phyloP scores from a whole-genome alignment of 345 rosid genomes.

The Luvunga scandens region DNA sequence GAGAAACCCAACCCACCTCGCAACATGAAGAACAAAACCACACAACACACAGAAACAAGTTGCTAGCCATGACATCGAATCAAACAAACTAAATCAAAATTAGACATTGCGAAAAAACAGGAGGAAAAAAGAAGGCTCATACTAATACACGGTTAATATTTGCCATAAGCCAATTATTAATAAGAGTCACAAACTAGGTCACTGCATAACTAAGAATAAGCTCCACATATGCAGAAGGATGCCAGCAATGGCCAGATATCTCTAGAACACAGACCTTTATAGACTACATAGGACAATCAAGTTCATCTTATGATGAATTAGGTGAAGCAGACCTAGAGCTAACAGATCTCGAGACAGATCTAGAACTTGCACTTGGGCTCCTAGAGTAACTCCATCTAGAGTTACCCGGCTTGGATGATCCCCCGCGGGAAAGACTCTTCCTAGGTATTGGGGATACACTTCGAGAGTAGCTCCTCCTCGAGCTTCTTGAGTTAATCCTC shows the following conservation, averaged over 20 bases:
- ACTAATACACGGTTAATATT: no score
- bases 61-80: no score
- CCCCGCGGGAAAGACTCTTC: slow-evolving; percentile 22
- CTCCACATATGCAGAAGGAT: not conserved
- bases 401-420: not conserved
- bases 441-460: slow-evolving; percentile 36
- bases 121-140: no score
- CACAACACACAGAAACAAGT: not conserved
- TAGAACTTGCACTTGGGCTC: slow-evolving; percentile 42
- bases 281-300: not conserved
- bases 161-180: not conserved
- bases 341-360: slow-evolving; percentile 64
- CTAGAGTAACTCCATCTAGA: slow-evolving; percentile 32
- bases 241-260: not conserved
- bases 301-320: slow-evolving; percentile 7
- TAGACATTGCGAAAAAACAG: not conserved
- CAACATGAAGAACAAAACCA: not conserved
- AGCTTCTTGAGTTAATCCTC: slow-evolving; percentile 5
- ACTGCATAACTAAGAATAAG: not conserved
- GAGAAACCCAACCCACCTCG: no score
- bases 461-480: slow-evolving; percentile 23
- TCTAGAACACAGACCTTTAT: not conserved
- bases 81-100: not conserved
- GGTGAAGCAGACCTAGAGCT: slow-evolving; percentile 43
- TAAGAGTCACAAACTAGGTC: not conserved